Evolutionary conservation across 768 basidiomycete species (phyloP).

Genomic region (Lepiota brunneoincarnata): DNA sequence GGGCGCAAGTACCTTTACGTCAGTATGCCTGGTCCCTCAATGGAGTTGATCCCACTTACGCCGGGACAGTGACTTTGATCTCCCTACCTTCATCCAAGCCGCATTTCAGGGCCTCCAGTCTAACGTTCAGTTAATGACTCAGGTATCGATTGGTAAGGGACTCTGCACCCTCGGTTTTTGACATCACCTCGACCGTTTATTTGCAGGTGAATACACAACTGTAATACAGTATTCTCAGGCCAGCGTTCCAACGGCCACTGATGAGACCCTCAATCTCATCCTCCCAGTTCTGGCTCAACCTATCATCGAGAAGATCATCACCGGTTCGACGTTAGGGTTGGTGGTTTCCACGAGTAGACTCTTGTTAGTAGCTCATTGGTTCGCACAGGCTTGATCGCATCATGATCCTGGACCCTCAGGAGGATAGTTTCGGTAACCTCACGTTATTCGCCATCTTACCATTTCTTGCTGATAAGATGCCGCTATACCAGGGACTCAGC

Average conservation of each 20-base stretch:
- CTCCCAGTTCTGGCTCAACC: slow-evolving; percentile 70
- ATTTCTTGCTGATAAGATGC: not conserved
- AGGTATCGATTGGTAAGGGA: slow-evolving; percentile 52
- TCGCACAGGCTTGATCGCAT: slow-evolving; percentile 51
- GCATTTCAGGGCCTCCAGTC: slow-evolving; percentile 66
- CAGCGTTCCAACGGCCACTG: slow-evolving; percentile 56
- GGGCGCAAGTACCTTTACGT: slow-evolving; percentile 51
- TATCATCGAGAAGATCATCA: slow-evolving; percentile 71
- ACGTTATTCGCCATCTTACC: not conserved
- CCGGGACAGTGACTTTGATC: slow-evolving; percentile 52
- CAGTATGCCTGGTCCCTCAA: slow-evolving; percentile 11
- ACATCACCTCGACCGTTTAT: not conserved
- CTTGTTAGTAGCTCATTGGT: not conserved
- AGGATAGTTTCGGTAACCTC: slow-evolving; percentile 53
- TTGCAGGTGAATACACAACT: slow-evolving; percentile 59
- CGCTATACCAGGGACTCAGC: slow-evolving; percentile 35
- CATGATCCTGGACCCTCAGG: slow-evolving; percentile 55
- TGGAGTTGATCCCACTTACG: not conserved
- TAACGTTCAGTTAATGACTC: slow-evolving; percentile 55
- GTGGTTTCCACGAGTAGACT: not conserved
- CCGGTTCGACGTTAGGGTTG: slow-evolving; percentile 50
- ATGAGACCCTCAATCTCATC: slow-evolving; percentile 58
- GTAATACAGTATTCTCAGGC: slow-evolving; percentile 59
- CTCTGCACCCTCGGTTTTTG: not conserved
- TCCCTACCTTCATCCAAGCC: slow-evolving; percentile 58